Evolutionary conservation across 2,329 filamentous ascomycete species (phyloP), one percentile per base, ranked within the genome.

Genomic region (Emericellopsis atlantica): DNA sequence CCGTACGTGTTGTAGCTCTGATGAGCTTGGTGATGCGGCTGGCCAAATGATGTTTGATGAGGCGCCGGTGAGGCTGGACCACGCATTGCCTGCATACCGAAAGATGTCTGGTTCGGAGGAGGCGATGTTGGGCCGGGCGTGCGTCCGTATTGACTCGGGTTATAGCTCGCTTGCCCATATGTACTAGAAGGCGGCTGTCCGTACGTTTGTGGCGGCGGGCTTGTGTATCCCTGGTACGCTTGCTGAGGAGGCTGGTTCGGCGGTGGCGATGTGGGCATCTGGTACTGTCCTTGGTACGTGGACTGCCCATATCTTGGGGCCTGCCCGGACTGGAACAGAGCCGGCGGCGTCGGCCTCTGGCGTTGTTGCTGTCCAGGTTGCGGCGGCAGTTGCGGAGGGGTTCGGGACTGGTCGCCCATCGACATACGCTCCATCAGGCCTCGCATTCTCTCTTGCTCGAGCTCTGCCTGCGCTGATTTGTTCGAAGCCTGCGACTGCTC

Each of bases 371-470:
- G 40, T 31, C 31, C 35, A 23, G 45, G 48, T 32, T 54, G 50
- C 5, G 46, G 45, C 31, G 48, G 21, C 26, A 52, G 46, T 39
- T 50, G 46, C 7, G 54, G 59, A n/a, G 64, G 58, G 10, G 61
- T 54, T 33, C 57, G 56, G 37, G 73, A 67, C n/a, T 33, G 15
- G 11, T 33, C 33, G n/a, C 90, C 86, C 64, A 95, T 82, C 2
- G 88, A 89, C 79, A 96, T 90, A 41, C 89, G 79, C 54, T 95
- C 89, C 92, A 98, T 96, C 33, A 98, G 67, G 34, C 84, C 84
- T 43, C 85, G 79, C 42, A 98, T 65, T 42, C 90, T 77, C 53
- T 94, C 87, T 56, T 95, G 81, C 57, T 96, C 90, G 40, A 84
- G 72, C 51, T 95, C 88, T 26, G 88, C 87, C 43, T 75, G 70